A percentile compares a stretch with the other conserved stretches of the same genome.
These are phyloP conservation scores for Quercus suber DNA, from an alignment of 306 rosid species.

Conservation along the genomic window DNA sequence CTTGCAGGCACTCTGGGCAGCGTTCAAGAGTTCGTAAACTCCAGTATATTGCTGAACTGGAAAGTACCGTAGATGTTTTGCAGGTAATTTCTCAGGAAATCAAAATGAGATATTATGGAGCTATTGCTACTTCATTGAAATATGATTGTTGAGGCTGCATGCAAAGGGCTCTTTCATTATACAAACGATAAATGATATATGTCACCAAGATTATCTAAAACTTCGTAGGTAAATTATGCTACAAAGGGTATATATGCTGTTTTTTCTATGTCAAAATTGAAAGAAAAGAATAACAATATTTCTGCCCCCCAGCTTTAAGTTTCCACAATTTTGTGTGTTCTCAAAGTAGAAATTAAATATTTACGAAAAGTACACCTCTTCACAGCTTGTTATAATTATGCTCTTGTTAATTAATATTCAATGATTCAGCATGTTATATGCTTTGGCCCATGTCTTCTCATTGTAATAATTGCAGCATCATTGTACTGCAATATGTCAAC, in stretches of 20 bases:
- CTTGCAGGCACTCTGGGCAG: conserved; percentile 48
- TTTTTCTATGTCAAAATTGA: background rate
- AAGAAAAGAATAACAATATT: background rate
- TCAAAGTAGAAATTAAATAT: background rate
- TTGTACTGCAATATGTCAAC: background rate
- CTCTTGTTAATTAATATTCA: background rate
- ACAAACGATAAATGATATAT: background rate
- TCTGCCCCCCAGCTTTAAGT: background rate
- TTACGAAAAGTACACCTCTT: background rate
- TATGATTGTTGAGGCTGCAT: background rate
- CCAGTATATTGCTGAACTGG: conserved; percentile 47
- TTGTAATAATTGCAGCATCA: background rate
- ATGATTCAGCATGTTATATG: background rate
- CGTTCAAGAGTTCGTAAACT: conserved; percentile 54
- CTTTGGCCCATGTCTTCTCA: background rate
- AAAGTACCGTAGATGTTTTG: conserved; percentile 40
- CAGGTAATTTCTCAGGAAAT: conserved; percentile 25
- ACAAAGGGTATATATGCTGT: background rate
- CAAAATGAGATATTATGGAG: background rate
- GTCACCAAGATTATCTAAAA: background rate
- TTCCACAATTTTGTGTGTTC: background rate
- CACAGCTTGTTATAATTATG: background rate
- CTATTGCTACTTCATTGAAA: background rate
- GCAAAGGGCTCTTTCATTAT: background rate
- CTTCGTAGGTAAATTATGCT: background rate